Evolutionary conservation across 306 rosid genomes (phyloP), one percentile per base, ranked within the genome.

Genomic region (Styphnolobium japonicum): DNA sequence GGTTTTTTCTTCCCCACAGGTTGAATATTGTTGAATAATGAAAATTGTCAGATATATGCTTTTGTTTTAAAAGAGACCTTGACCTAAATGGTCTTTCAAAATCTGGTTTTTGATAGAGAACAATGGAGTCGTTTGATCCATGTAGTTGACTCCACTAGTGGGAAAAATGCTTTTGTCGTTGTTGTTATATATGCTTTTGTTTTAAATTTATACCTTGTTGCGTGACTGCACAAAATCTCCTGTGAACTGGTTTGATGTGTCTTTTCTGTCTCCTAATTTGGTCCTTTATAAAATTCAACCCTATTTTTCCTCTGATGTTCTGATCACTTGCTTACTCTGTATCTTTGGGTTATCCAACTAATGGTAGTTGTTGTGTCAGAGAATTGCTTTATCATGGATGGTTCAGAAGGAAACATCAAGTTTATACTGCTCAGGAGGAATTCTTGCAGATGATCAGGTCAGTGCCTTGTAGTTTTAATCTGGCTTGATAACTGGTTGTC

Each of bases 361-460:
- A 80, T 79, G 36, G 36, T 64, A 53, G 65, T 39, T 86, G 15
- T 68, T 21, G 3, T 77, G 75, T 56, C 89, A 96, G 99, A 93
- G 88, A 88, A 96, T 96, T 81, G 99, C 99, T 64, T 87, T 96
- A 86, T 91, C 97, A 66, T 96, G 99, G 99, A 96, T 96, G 99
- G 92, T 96, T 86, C 97, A 96, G 80, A 96, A 96, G 91, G 99
- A 96, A 89, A 93, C 96, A 61, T 88, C 91, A 49, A 83, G 89
- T 78, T 58, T 86, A 48, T 85, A 85, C 19, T 96, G 99, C 82
- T 81, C 87, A 0, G 99, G 99, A 42, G 99, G 99, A 66, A 93
- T 96, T 79, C 99, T 96, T 62, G 99, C 99, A 4, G 99, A 96
- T 75, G 99, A 96, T 85, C 99, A 96, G 97, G 99, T 95, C 34